Base-by-base conservation (phyloP, 192 early-diverging fungal genomes). In the Coemansia sp. region DNA sequence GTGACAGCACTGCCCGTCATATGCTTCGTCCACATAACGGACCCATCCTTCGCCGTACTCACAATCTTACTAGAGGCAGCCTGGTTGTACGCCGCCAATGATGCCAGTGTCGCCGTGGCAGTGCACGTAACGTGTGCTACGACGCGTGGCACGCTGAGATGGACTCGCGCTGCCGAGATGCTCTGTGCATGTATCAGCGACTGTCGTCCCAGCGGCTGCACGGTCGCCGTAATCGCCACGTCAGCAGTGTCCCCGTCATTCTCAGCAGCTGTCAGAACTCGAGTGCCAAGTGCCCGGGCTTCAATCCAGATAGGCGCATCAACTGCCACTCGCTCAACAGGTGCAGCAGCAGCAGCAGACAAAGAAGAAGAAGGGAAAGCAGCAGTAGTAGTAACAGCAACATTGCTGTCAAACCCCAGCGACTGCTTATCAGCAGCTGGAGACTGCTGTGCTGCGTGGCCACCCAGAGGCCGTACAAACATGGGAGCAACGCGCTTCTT, bases 401-500 rank as follows among this genome's bases (percentile, higher is more conserved):
- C 5, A 14, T 14, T 42, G 16, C 16, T 42, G 13, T 14, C 39
- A 42, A 16, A 11, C 0, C 39, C 39, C 13, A 42, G 34, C 0
- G 39, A 53, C 1, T 38, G 23, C 36, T 24, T 39, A 20, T 6
- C 6, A 21, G 2, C 16, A 7, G 7, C 18, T 23, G 50, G 48
- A 18, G 50, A 16, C 24, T 50, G 26, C 31, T 40, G 60, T 21
- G 23, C 37, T 51, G 51, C 2, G 23, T 38, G 8, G 59, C 64
- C 62, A 38, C 66, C 51, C 40, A 66, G 46, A 23, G 66, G 64
- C 26, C 86, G 77, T 9, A 90, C 64, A 76, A 88, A 86, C 57
- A 87, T 43, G 5, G 92, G 95, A 26, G 88, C 86, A 26, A 97
- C 94, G 9, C 95, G 83, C 56, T 90, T 93, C 74, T 92, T 90